phyloP scores from a whole-genome alignment of 805 yeast species.

The Saturnispora mendoncae region DNA sequence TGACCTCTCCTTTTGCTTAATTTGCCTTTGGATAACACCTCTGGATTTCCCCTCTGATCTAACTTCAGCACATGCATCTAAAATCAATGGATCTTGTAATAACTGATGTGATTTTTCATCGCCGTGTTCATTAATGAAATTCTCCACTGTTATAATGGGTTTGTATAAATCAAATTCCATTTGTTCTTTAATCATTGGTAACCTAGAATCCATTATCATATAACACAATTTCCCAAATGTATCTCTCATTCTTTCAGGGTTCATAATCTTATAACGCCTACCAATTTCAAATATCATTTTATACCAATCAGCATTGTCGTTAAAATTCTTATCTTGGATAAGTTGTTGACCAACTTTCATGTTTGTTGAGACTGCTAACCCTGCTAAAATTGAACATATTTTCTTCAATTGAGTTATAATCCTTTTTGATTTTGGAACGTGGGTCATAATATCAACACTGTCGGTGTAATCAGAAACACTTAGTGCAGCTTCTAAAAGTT shows the following conservation, averaged over 20 bases:
- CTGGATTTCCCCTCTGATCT: conserved; percentile 51
- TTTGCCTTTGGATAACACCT: conserved; percentile 45
- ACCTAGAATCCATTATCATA: conserved; percentile 77
- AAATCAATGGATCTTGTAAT: conserved; percentile 48
- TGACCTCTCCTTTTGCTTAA: conserved; percentile 58
- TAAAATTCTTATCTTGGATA: conserved; percentile 57
- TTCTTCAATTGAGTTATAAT: conserved; percentile 66
- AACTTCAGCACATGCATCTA: conserved; percentile 62
- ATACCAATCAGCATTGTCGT: conserved; percentile 66
- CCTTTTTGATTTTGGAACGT: conserved; percentile 59
- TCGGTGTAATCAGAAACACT: conserved; percentile 76
- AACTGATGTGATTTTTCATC: conserved; percentile 30
- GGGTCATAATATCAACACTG: conserved; percentile 60
- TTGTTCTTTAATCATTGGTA: conserved; percentile 59
- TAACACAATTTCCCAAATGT: conserved; percentile 73
- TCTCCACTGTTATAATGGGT: conserved; percentile 56
- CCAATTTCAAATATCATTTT: conserved; percentile 67
- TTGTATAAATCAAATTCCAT: conserved; percentile 71
- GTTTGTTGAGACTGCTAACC: conserved; percentile 69
- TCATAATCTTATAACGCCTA: conserved; percentile 73
- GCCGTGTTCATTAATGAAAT: conserved; percentile 18
- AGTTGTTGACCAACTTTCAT: conserved; percentile 60
- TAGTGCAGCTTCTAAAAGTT: conserved; percentile 65
- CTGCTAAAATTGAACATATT: conserved; percentile 71
- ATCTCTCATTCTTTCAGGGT: conserved; percentile 73